Evolutionary conservation across 352 stramenopile species (phyloP).

Genomic region (Aphanomyces astaci): DNA sequence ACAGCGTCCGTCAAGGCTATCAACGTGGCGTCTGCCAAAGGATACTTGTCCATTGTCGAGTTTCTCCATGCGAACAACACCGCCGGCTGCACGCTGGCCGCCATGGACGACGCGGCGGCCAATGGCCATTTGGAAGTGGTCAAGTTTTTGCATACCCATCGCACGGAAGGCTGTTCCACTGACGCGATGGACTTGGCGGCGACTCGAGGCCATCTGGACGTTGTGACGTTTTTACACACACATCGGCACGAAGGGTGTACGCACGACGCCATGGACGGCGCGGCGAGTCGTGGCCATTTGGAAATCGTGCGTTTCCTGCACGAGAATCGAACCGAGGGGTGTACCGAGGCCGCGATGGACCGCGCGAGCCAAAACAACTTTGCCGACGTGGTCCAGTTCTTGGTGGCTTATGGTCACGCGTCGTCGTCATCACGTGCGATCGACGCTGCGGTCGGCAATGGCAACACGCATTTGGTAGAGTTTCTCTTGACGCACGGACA

Average conservation of each 20-base stretch:
- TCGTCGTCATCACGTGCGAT: not conserved
- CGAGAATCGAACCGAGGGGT: constrained; percentile 19
- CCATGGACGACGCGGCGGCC: constrained; percentile 18
- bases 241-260: constrained; percentile 26
- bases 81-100: not conserved
- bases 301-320: constrained; percentile 27
- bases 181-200: constrained; percentile 12
- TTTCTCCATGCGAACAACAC: not conserved
- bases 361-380: constrained; percentile 22
- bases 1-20: not conserved
- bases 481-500: not conserved
- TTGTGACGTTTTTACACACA: constrained; percentile 24
- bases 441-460: not conserved
- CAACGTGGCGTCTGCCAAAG: not conserved
- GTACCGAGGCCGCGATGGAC: constrained; percentile 23
- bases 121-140: constrained; percentile 22
- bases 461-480: not conserved
- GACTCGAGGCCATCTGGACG: constrained; percentile 21
- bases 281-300: constrained; percentile 25
- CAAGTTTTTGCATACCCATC: constrained; percentile 15
- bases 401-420: not conserved
- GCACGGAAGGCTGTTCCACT: constrained; percentile 17
- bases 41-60: not conserved
- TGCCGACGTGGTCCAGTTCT: constrained; percentile 25
- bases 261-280: constrained; percentile 28